A percentile compares a stretch with the other conserved stretches of the same genome.
Conservation (phyloP, 495 filamentous ascomycete species). For the Tuber microsphaerosporum region DNA sequence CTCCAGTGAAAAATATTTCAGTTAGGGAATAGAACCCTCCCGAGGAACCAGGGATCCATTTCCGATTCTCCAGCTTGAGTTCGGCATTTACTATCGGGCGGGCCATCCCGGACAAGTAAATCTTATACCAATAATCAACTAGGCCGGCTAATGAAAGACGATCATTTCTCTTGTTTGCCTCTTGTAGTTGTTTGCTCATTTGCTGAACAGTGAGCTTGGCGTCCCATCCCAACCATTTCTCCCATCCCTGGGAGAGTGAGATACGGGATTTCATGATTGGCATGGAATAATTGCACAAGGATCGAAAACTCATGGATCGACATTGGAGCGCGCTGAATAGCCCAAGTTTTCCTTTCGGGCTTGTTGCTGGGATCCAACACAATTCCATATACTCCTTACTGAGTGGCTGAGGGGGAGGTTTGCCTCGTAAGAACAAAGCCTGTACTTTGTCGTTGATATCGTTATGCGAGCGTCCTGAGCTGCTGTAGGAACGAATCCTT, state of each 20-base stretch:
- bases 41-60: conserved; percentile 29
- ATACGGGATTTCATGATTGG: conserved; percentile 18
- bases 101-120: neutral
- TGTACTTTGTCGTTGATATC: conserved; percentile 7
- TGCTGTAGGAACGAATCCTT: conserved; percentile 28
- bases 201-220: neutral
- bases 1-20: conserved; percentile 26
- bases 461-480: neutral
- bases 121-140: neutral
- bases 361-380: conserved; percentile 29
- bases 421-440: conserved; percentile 4
- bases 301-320: conserved; percentile 4
- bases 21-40: conserved; percentile 17
- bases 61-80: conserved; percentile 7
- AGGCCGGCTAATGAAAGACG: neutral
- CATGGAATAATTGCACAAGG: conserved; percentile 28
- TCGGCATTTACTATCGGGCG: neutral
- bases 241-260: conserved; percentile 9
- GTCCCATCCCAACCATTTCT: conserved; percentile 23
- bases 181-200: conserved; percentile 12
- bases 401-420: conserved; percentile 5
- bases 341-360: neutral
- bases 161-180: conserved; percentile 12
- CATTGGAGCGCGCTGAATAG: conserved; percentile 31
- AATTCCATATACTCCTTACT: conserved; percentile 13